Evolutionary conservation across 805 yeast species (phyloP).

Genomic region (Candida ascalaphidarum): DNA sequence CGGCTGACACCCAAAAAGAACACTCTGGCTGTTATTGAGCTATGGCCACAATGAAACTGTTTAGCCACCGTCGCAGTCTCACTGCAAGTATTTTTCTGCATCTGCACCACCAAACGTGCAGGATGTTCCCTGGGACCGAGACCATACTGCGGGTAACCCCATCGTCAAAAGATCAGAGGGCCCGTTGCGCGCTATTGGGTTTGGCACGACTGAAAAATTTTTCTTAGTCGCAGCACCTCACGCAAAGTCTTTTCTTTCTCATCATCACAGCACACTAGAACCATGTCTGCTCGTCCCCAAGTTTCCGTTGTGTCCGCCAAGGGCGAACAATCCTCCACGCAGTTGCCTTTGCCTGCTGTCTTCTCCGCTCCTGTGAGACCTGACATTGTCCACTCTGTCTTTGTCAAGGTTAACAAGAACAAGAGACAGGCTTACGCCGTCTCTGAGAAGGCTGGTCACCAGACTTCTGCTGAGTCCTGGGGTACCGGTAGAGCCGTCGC

Average conservation of each 20-base stretch:
- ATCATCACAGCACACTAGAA: conserved; percentile 13
- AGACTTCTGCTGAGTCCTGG: conserved; percentile 99
- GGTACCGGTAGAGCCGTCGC: conserved; percentile 99
- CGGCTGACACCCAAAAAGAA: too few species aligned
- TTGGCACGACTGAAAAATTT: too few species aligned
- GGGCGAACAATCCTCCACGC: conserved; percentile 80
- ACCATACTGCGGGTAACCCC: too few species aligned
- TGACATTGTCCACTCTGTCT: conserved; percentile 98
- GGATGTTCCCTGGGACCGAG: too few species aligned
- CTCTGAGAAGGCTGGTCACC: conserved; percentile 98
- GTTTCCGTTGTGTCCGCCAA: conserved; percentile 85
- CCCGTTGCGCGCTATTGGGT: too few species aligned
- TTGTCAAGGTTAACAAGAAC: conserved; percentile 98
- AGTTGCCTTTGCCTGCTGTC: conserved; percentile 95
- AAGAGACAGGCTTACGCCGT: conserved; percentile 99
- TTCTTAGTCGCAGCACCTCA: too few species aligned
- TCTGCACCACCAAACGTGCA: too few species aligned
- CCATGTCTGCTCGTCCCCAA: conserved; percentile 77
- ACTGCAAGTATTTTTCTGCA: too few species aligned
- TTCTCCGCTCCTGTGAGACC: conserved; percentile 99
- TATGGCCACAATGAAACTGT: too few species aligned
- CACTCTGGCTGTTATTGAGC: too few species aligned
- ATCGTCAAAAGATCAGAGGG: too few species aligned
- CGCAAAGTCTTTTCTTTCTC: conserved; percentile 9
- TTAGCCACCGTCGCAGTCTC: too few species aligned